phyloP scores from a whole-genome alignment of 2,329 filamentous ascomycete species.

The Neonectria ditissima region DNA sequence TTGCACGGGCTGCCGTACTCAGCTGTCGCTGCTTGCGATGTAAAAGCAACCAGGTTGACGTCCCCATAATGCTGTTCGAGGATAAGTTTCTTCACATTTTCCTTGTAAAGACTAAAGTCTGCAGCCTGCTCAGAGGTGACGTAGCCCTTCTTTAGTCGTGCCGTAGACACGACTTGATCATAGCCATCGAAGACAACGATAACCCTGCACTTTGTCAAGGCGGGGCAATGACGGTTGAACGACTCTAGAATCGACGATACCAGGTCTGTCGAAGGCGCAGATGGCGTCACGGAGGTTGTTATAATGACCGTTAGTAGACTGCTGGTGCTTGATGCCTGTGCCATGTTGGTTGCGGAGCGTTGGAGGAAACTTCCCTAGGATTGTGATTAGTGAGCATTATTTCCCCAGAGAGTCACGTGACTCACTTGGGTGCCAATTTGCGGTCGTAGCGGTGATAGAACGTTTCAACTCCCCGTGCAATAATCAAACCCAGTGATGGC shows the following conservation, averaged over 20 bases:
- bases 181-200: constrained; percentile 66
- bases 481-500: no score
- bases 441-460: no score
- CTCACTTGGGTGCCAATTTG: no score
- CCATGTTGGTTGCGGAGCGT: constrained; percentile 25
- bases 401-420: neutral
- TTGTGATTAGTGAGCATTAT: neutral
- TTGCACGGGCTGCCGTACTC: constrained; percentile 59
- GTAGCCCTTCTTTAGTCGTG: constrained; percentile 65
- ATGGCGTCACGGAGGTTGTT: constrained; percentile 68
- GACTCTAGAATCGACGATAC: constrained; percentile 60
- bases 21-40: constrained; percentile 49
- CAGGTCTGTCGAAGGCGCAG: constrained; percentile 64
- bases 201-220: constrained; percentile 56
- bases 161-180: constrained; percentile 57
- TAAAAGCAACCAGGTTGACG: constrained; percentile 2
- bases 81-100: constrained; percentile 57
- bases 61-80: constrained; percentile 32
- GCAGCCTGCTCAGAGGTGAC: constrained; percentile 60
- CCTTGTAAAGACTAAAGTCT: constrained; percentile 59
- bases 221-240: constrained; percentile 57
- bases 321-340: constrained; percentile 9
- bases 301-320: constrained; percentile 54
- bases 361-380: neutral
- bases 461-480: no score